phyloP scores from a whole-genome alignment of 2,329 filamentous ascomycete genomes.

The Emmonsiellopsis sp. region DNA sequence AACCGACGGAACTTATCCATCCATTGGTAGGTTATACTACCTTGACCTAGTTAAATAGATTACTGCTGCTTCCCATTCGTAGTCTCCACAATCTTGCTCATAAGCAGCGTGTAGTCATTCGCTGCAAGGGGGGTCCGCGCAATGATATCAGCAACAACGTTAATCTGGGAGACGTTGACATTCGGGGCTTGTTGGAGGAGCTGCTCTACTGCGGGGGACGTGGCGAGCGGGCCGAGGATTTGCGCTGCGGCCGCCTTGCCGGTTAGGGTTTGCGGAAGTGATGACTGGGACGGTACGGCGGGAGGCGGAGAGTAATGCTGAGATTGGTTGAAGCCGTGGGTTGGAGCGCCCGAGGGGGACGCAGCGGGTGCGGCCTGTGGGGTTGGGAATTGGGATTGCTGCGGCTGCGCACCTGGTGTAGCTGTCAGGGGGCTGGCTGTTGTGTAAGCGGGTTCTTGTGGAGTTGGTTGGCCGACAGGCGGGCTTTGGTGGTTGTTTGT shows the following conservation, averaged over 20 bases:
- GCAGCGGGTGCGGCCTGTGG: constrained; percentile 10
- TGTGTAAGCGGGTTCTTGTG: constrained; percentile 26
- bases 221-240: constrained; percentile 54
- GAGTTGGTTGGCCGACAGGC: constrained; percentile 28
- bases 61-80: constrained; percentile 22
- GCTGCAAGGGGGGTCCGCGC: constrained; percentile 55
- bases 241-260: constrained; percentile 52
- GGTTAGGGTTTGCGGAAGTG: constrained; percentile 15
- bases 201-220: constrained; percentile 58
- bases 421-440: constrained; percentile 25
- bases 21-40: too few species aligned
- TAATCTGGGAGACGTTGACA: constrained; percentile 64
- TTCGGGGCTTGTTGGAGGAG: constrained; percentile 58
- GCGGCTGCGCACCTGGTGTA: constrained; percentile 11
- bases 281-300: constrained; percentile 16
- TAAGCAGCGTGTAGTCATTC: constrained; percentile 43
- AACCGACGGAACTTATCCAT: too few species aligned
- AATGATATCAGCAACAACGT: constrained; percentile 60
- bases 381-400: constrained; percentile 2
- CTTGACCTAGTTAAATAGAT: not conserved
- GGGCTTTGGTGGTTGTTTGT: constrained; percentile 37
- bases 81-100: constrained; percentile 30
- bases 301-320: constrained; percentile 16
- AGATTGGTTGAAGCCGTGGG: constrained; percentile 10
- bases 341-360: constrained; percentile 10